Evolutionary conservation across 495 filamentous ascomycete species (phyloP).

Genomic region (Xylaria castorea): DNA sequence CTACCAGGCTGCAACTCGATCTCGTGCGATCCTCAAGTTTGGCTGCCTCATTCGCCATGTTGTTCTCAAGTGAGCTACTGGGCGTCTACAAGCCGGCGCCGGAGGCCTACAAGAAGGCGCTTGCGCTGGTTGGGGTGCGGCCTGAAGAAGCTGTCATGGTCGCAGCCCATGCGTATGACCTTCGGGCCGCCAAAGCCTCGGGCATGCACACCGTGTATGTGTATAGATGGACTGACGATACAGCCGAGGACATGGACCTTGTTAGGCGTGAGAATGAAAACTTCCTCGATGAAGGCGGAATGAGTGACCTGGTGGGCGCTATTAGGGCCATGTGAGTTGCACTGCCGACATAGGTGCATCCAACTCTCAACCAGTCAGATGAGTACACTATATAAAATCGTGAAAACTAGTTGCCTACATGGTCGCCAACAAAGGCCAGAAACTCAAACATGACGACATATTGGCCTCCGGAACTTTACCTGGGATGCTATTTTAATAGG

Average conservation of each 20-base stretch:
- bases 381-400: not conserved
- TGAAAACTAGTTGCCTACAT: not conserved
- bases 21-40: conserved; percentile 55
- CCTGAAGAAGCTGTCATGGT: conserved; percentile 59
- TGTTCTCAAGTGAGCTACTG: conserved; percentile 60
- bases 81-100: conserved; percentile 55
- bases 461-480: conserved; percentile 27
- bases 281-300: conserved; percentile 53
- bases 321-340: conserved; percentile 9
- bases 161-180: conserved; percentile 62
- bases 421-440: not conserved
- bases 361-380: not conserved
- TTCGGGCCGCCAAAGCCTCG: conserved; percentile 51
- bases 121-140: conserved; percentile 50
- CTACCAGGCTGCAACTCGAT: conserved; percentile 61
- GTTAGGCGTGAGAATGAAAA: conserved; percentile 54
- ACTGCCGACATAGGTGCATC: not conserved
- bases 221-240: conserved; percentile 61
- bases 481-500: conserved; percentile 16
- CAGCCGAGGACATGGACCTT: conserved; percentile 55
- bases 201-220: conserved; percentile 62
- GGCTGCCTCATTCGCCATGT: conserved; percentile 50
- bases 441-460: conserved; percentile 26
- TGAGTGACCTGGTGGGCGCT: not conserved
- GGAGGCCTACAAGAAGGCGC: conserved; percentile 53